Base-by-base conservation (phyloP, 2,329 filamentous ascomycete genomes). In the Trematosphaeria pertusa region DNA sequence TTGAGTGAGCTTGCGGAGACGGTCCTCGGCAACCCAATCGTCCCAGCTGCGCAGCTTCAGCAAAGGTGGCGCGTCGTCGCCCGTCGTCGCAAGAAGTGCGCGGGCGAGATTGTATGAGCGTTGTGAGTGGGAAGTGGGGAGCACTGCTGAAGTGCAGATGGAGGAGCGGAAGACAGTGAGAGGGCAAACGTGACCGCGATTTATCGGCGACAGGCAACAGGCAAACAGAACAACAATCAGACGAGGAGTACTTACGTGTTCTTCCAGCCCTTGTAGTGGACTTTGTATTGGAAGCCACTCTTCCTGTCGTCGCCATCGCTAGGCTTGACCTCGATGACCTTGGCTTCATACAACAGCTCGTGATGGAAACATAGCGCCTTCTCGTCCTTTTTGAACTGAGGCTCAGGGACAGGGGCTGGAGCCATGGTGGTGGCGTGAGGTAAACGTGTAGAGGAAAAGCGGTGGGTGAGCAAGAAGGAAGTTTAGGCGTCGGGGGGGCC, bases 221-320 rank as follows among this genome's bases (percentile, higher is more conserved):
- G 11, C 36, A 49, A 28, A 49, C 22, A 36, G 37, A 8, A 35
- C n/a, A 14, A 19, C 39, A 48, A 30, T 52, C 49, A 33, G 31
- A n/a, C n/a, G n/a, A 21, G 21, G 19, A 31, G 21, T 48, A 86
- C 86, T 76, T 77, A 89, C 81, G 91, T 97, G 73, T 93, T 92
- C 80, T 99, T 99, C 94, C 94, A 99, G 66, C 94, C 94, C 75
- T 97, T 97, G 79, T 99, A 99, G 75, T 99, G 94, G 44, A 99
- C 89, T 67, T 89, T 89, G 77, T 96, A 99, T 70, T 91, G 85
- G 68, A 85, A 91, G 24, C 87, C 85, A 51, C 87, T 87, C 70
- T 85, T 86, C 73, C 88, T 87, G 65, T 87, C 87, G 34, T 78
- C 78, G 5, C 76, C 70, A 50, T 87, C 83, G 64, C 81, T 79